These are phyloP conservation scores for Linum tenue DNA, from an alignment of 345 rosid genomes.

Conservation along the genomic window DNA sequence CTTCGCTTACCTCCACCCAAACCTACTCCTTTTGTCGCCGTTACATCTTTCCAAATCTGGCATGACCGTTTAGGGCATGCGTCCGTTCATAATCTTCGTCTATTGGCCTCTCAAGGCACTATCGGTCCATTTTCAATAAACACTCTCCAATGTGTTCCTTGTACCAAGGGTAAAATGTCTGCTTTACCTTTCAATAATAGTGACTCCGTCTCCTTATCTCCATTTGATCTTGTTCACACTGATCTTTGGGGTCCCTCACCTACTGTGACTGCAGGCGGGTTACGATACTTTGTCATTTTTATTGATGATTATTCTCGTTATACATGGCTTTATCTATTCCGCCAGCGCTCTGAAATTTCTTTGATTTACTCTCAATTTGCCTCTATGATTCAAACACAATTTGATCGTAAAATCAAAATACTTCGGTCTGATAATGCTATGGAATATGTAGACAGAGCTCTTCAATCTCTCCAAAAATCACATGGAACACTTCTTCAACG, in stretches of 20 bases:
- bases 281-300: too few relatives aligned
- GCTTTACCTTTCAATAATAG: neutral
- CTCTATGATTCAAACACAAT: too few relatives aligned
- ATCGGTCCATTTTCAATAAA: neutral
- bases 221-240: too few relatives aligned
- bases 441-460: neutral
- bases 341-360: too few relatives aligned
- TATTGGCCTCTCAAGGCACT: constrained; percentile 7
- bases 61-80: constrained; percentile 6
- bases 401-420: too few relatives aligned
- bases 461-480: neutral
- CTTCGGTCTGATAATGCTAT: neutral
- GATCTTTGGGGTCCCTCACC: too few relatives aligned
- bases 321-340: too few relatives aligned
- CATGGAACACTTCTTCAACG: neutral
- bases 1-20: neutral
- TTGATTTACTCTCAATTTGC: too few relatives aligned
- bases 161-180: neutral
- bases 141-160: constrained; percentile 1
- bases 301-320: too few relatives aligned
- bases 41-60: neutral
- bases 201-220: neutral
- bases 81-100: neutral
- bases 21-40: too few relatives aligned
- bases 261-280: too few relatives aligned